Base-by-base conservation (phyloP, 1,139 yeast species). In the Saccharomyces hybrid region DNA sequence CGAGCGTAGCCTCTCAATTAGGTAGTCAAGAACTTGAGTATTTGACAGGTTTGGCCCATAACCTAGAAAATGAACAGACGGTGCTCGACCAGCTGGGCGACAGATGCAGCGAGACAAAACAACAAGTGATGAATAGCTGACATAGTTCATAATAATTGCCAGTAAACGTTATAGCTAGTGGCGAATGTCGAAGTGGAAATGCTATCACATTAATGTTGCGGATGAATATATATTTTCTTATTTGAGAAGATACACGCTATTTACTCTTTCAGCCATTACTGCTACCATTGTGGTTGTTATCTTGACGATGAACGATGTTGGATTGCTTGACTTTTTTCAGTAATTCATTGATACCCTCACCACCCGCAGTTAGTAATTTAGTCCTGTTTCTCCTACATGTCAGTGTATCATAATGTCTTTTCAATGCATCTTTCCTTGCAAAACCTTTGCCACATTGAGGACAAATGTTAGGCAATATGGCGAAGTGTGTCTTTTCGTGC, bases 1-100 rank as follows among this genome's bases (percentile, higher is more conserved):
- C 99, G 71, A 88, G 84, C 76, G 90, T 93, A 76, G 86, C 93
- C 73, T 93, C 96, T 68, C 97, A 93, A 81, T 83, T 93, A 78
- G 97, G 97, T 70, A 88, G 96, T 66, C 98, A 91, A 77, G 88
- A 95, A 77, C 84, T 93, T 73, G 90, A 87, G 72, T 85, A 89
- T 76, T 83, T 93, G 75, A 86, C 90, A 73, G 83, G 86, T 78
- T 81, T 93, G 75, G 97, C 97, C 63, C 89, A 88, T 76, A 93
- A 88, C 75, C 78, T 88, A 75, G 93, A 88, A 79, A 54, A 54
- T 48, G 60, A 55, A 88, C 73, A 50, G 80, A 73, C 60, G 61
- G 67, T 41, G 62, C 59, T 16, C 58, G 61, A 51, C 71, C 60
- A 50, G 68, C 61, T 56, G 71, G 65, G 55, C 74, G 69, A 57